Evolutionary conservation across 257 asterid species (phyloP).

Genomic region (Solanum verrucosum): DNA sequence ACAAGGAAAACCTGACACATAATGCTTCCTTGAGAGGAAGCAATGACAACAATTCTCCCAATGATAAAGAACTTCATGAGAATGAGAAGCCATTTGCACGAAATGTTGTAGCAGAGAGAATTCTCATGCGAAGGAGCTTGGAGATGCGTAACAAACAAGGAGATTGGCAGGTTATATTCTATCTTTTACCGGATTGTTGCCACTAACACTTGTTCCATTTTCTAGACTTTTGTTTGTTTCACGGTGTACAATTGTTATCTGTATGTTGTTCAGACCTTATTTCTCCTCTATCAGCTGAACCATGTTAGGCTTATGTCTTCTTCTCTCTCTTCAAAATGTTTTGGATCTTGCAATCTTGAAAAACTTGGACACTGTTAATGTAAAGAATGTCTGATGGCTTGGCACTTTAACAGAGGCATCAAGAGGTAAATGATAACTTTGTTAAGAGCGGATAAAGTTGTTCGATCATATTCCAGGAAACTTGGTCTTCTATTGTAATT

Average conservation of each 20-base stretch:
- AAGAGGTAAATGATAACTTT: neutral
- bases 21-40: constrained; percentile 25
- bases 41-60: constrained; percentile 12
- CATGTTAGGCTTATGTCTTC: neutral
- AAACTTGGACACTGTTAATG: neutral
- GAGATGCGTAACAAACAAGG: constrained; percentile 62
- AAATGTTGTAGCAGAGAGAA: constrained; percentile 57
- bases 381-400: neutral
- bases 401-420: neutral
- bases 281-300: neutral
- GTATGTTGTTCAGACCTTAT: neutral
- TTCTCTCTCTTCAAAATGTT: neutral
- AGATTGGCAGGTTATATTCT: constrained; percentile 54
- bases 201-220: neutral
- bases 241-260: neutral
- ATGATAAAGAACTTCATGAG: constrained; percentile 30
- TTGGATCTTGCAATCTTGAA: neutral
- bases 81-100: constrained; percentile 42
- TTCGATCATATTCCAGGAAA: neutral
- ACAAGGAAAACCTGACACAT: constrained; percentile 28
- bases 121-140: constrained; percentile 53
- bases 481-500: neutral
- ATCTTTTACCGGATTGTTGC: neutral
- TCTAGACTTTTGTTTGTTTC: neutral
- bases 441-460: neutral